phyloP scores from a whole-genome alignment of 2,329 filamentous ascomycete genomes.

The Talaromyces rugulosus region DNA sequence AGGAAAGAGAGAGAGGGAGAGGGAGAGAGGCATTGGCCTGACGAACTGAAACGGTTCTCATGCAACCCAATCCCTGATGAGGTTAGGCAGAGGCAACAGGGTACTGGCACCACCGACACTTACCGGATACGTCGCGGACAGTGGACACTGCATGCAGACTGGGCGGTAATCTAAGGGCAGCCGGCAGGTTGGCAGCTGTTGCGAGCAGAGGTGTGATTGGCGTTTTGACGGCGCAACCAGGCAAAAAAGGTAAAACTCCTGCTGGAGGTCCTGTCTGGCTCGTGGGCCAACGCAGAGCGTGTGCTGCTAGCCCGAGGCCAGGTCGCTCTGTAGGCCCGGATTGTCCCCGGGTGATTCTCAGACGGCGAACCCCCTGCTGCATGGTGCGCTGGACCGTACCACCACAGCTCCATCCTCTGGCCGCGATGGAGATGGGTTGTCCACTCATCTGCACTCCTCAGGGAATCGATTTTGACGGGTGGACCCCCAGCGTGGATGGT shows the following conservation, averaged over 20 bases:
- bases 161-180: background rate
- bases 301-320: background rate
- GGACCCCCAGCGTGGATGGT: conserved; percentile 3
- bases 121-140: background rate
- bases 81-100: background rate
- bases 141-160: background rate
- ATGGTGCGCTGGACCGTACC: background rate
- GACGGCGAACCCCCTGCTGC: background rate
- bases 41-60: background rate
- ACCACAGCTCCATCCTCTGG: background rate
- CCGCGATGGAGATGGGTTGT: background rate
- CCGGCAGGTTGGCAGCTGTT: background rate
- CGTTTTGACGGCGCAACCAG: conserved; percentile 1
- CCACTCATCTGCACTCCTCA: background rate
- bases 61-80: background rate
- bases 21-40: background rate
- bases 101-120: background rate
- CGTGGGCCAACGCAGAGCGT: background rate
- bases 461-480: conserved; percentile 8
- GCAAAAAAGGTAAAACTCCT: background rate
- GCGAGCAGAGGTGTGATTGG: conserved; percentile 4
- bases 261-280: background rate
- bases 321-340: background rate
- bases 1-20: background rate
- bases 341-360: background rate